Evolutionary conservation across 805 yeast genomes (phyloP), one percentile per base, ranked within the genome.

Genomic region (Maudiozyma serrabonitensis): DNA sequence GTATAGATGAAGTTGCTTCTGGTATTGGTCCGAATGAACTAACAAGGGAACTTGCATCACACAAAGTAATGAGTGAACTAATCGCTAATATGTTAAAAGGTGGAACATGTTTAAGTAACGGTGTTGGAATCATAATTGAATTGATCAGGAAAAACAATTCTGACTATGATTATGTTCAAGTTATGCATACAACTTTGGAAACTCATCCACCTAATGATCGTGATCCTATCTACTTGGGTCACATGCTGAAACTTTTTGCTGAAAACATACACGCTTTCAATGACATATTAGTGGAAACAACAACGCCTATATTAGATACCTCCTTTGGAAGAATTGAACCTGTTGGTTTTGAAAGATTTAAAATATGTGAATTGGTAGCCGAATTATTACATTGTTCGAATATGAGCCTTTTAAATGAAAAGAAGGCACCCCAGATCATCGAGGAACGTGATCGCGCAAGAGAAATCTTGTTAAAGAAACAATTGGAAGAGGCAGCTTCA

Each of bases 11-110:
- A 51, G 84, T 82, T 56, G 85, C 88, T 43, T 85, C 95, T 2
- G 86, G 95, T 9, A 87, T 93, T 48, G 99, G 99, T 1, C 98
- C 99, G 1, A 93, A 93, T 62, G 96, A 88, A 62, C 73, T 93
- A 38, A 88, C 96, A 2, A 76, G 99, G 55, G 91, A 91, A 65
- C 73, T 93, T 32, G 97, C 90, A 13, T 83, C 95, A 16, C 81
- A 81, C 41, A 74, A 77, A 39, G 78, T 86, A 52, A 76, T 89
- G 56, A 72, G 76, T 51, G 75, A 76, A 52, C 72, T 93, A 55
- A 85, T 90, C 25, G 68, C 79, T 18, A 80, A 86, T 54, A 93
- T 93, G 86, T 75, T 91, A 49, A 60, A 72, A 51, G 87, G 88
- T 49, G 95, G 95, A 44, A 82, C 90, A 34, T 95, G 96, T 1